These are phyloP conservation scores for Globisporangium lucens DNA, from an alignment of 352 stramenopile genomes.

Conservation along the genomic window DNA sequence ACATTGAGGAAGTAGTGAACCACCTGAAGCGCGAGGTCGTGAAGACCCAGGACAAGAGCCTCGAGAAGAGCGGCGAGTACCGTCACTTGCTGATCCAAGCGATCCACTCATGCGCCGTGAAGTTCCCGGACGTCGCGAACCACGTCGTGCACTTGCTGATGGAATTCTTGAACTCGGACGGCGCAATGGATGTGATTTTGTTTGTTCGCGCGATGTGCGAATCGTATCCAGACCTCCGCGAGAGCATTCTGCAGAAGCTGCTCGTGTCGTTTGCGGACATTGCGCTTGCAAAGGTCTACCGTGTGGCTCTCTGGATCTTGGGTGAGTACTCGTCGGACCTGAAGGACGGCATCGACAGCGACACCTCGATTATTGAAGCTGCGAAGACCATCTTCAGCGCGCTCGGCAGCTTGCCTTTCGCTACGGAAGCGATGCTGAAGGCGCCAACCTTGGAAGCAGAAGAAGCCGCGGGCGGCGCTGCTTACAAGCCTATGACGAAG, in stretches of 20 bases:
- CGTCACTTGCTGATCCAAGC: slow-evolving; percentile 96
- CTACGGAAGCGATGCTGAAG: slow-evolving; percentile 51
- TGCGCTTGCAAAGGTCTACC: slow-evolving; percentile 93
- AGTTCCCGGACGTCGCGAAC: slow-evolving; percentile 97
- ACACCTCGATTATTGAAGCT: slow-evolving; percentile 76
- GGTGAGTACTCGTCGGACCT: slow-evolving; percentile 88
- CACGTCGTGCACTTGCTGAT: slow-evolving; percentile 98
- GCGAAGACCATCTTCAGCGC: slow-evolving; percentile 88
- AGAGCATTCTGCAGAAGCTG: slow-evolving; percentile 93
- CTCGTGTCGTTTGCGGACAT: slow-evolving; percentile 94
- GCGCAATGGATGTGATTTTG: slow-evolving; percentile 97
- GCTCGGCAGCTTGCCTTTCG: slow-evolving; percentile 75
- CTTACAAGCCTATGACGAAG: slow-evolving; percentile 93
- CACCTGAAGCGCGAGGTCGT: slow-evolving; percentile 90
- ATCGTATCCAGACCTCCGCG: slow-evolving; percentile 92
- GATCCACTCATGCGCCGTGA: slow-evolving; percentile 97
- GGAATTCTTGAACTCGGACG: slow-evolving; percentile 97
- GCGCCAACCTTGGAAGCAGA: slow-evolving; percentile 23
- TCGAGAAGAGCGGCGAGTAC: slow-evolving; percentile 97
- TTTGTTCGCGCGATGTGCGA: slow-evolving; percentile 99
- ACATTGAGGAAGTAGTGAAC: slow-evolving; percentile 97
- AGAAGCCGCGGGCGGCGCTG: slow-evolving; percentile 28
- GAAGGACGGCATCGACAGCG: slow-evolving; percentile 31
- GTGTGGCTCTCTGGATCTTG: slow-evolving; percentile 97
- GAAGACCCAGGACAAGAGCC: slow-evolving; percentile 85